Evolutionary conservation across 2,329 filamentous ascomycete species (phyloP).

Genomic region (Phaeosphaeria sp.): DNA sequence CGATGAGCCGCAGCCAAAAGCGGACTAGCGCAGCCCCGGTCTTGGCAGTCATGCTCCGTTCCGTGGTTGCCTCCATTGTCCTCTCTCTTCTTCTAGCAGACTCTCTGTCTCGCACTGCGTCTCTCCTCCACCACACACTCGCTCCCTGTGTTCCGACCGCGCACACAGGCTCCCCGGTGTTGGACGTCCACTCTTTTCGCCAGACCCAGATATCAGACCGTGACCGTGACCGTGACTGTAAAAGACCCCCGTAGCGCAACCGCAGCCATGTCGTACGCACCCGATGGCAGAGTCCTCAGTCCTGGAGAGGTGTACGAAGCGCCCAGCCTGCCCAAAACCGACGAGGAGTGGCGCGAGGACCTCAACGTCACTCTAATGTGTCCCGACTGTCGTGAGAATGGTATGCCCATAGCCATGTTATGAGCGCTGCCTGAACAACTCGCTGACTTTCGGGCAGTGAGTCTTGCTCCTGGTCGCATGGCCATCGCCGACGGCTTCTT

Average conservation of each 20-base stretch:
- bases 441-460: neutral
- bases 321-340: constrained; percentile 38
- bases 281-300: constrained; percentile 48
- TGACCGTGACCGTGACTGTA: constrained; percentile 1
- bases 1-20: constrained; percentile 25
- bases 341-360: constrained; percentile 75
- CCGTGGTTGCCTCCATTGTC: constrained; percentile 4
- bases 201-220: constrained; percentile 10
- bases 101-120: constrained; percentile 15
- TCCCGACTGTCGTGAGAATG: constrained; percentile 68
- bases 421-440: neutral
- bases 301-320: constrained; percentile 54
- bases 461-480: neutral
- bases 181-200: constrained; percentile 21
- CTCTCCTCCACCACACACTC: constrained; percentile 27
- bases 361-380: constrained; percentile 86
- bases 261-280: constrained; percentile 39
- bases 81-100: neutral
- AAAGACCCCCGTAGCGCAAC: neutral
- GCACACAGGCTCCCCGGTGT: constrained; percentile 13
- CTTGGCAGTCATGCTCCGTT: constrained; percentile 8
- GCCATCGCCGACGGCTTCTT: neutral
- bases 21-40: constrained; percentile 23
- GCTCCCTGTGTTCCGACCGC: constrained; percentile 19
- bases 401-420: neutral